Base-by-base conservation (phyloP, 140 eudicot species). In the Cichorium intybus region DNA sequence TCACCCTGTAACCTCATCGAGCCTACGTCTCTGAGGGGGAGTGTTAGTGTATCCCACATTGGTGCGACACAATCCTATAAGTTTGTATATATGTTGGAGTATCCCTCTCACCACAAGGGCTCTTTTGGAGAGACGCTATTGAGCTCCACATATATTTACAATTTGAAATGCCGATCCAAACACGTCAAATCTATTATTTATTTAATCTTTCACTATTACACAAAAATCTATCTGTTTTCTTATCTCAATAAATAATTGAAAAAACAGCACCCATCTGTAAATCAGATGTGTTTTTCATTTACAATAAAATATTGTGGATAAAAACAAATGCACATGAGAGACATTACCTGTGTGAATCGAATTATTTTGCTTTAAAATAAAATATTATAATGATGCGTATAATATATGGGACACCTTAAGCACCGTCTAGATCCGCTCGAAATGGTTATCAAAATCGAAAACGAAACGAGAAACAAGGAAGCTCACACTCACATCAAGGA, bases 311-410 rank as follows among this genome's bases (percentile, higher is more conserved):
- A 62, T 39, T 2, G 37, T 50, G 24, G 57, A 66, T 74, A 59
- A 59, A 69, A 75, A 67, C 60, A 74, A 64, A 47, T 21, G 26
- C 69, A 51, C 75, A 75, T 75, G 79, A 67, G 57, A 66, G 64
- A 12, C 64, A 66, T 59, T 67, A 59, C 67, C 60, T 26, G 34
- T 28, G 57, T 26, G 56, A 24, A 33, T 47, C 15, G 35, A 33
- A 34, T 74, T 65, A 65, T 65, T 59, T 31, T 15, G 28, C 27
- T 47, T 45, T 29, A 45, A 58, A 3, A 68, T 10, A 12, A 5
- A 57, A 33, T 28, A 31, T 16, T 31, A 58, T 10, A 69, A 46
- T 12, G 22, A 49, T 7, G 60, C 49, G 48, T 65, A 65, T 22
- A 35, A 0, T 34, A 70, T 43, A 39, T 46, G 39, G 60, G 59